Base-by-base conservation (phyloP, 2,329 filamentous ascomycete genomes). In the Didymella pomorum region DNA sequence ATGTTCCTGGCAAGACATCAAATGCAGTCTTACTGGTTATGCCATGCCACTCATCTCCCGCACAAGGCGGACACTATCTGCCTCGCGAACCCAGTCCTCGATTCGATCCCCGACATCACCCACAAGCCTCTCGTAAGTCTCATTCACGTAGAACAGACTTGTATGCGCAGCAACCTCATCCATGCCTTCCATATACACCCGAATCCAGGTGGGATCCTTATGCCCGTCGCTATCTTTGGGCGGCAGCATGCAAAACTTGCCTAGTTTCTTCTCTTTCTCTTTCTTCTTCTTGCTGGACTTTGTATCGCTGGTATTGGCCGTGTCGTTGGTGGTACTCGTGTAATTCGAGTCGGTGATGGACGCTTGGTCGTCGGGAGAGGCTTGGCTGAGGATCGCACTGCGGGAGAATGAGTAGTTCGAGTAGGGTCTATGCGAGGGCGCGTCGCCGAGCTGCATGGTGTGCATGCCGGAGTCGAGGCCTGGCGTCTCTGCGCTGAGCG, bases 101-200 rank as follows among this genome's bases (percentile, higher is more conserved):
- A 95, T 85, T 58, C 86, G 80, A 28, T 82, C 82, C 3, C 86
- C 88, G 2, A 92, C 88, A 73, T 93, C 89, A 0, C 88, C 88
- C n/a, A 94, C 87, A n/a, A 94, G 79, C 62, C 78, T 79, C 67
- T 93, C 89, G 71, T 95, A 94, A 56, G 91, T 88, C 59, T 87
- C 83, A 7, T 89, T 88, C 0, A 87, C 78, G 12, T 91, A 86
- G 78, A 96, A 97, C 50, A 97, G 79, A 0, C 90, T 89, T 61
- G 91, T 94, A 73, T 96, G 93, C 10, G 93, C 93, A 7, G 86
- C 88, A 1, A 96, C 90, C 76, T 96, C 91, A 71, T 96, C 93
- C 60, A 95, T 87, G 51, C 87, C 88, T 57, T 89, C 84, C 90
- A 97, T 95, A 68, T 87, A 88, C 2, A 97, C 85, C 43, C 88